Percentiles rank a stretch among this genome's conserved stretches.
Conservation (phyloP, 1,139 yeast species). For the Nadsonia starkeyi-henricii region DNA sequence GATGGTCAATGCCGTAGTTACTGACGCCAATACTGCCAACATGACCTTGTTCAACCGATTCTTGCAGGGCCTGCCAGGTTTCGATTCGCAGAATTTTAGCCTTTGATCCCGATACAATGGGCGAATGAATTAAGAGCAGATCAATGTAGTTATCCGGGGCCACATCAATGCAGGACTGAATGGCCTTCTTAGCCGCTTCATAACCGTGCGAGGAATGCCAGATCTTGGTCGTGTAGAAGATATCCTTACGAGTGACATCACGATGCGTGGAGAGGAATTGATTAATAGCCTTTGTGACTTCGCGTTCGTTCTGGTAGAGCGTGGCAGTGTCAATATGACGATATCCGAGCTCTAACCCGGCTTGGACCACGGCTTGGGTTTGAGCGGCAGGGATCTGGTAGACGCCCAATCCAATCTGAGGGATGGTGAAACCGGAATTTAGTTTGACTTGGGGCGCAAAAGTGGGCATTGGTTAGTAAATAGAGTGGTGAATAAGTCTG, state of each 20-base stretch:
- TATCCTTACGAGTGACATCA: conserved; percentile 32
- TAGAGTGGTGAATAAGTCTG: too few species aligned
- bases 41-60: conserved; percentile 24
- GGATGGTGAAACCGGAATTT: conserved; percentile 32
- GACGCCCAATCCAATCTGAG: conserved; percentile 46
- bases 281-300: conserved; percentile 37
- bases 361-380: conserved; percentile 31
- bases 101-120: conserved; percentile 17
- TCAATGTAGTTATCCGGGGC: conserved; percentile 36
- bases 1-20: conserved; percentile 29
- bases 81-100: conserved; percentile 21
- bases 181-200: conserved; percentile 40
- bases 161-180: conserved; percentile 36
- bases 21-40: conserved; percentile 31
- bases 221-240: conserved; percentile 61
- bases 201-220: conserved; percentile 47
- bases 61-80: conserved; percentile 34
- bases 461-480: conserved; percentile 3
- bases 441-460: neutral
- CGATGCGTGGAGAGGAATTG: conserved; percentile 29
- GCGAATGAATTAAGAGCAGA: conserved; percentile 28
- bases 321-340: conserved; percentile 58
- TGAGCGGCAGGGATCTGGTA: conserved; percentile 32
- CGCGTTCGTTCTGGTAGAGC: conserved; percentile 42
- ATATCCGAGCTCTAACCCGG: conserved; percentile 50